Evolutionary conservation across 1,139 yeast species (phyloP).

Genomic region (Yamadazyma diddensiae): DNA sequence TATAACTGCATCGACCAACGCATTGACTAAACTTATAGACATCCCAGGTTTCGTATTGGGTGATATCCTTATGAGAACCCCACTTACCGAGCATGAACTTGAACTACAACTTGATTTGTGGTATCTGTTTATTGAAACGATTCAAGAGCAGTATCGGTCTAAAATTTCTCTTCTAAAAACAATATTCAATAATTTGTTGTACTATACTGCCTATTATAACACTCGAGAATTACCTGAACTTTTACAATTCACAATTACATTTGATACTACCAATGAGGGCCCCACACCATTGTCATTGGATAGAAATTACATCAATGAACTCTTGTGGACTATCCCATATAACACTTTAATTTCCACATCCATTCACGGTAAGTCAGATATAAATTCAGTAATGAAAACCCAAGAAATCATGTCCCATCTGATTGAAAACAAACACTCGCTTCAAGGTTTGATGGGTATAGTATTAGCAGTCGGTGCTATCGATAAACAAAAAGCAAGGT

Average conservation of each 20-base stretch:
- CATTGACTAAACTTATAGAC: slow-evolving; percentile 27
- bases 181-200: slow-evolving; percentile 25
- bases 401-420: slow-evolving; percentile 29
- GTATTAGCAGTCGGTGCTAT: slow-evolving; percentile 27
- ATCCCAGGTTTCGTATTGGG: slow-evolving; percentile 37
- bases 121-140: slow-evolving; percentile 19
- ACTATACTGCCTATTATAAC: slow-evolving; percentile 25
- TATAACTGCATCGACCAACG: too few species aligned
- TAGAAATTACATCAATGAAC: slow-evolving; percentile 20
- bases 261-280: too few species aligned
- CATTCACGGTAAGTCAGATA: slow-evolving; percentile 2
- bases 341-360: slow-evolving; percentile 10
- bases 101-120: slow-evolving; percentile 38
- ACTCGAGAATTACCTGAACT: slow-evolving; percentile 19
- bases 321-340: slow-evolving; percentile 24
- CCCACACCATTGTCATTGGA: too few species aligned
- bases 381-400: slow-evolving; percentile 19
- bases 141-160: slow-evolving; percentile 1
- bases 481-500: slow-evolving; percentile 24
- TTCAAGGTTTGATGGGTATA: slow-evolving; percentile 41
- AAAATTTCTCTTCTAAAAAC: slow-evolving; percentile 17
- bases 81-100: slow-evolving; percentile 29
- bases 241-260: slow-evolving; percentile 17
- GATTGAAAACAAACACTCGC: slow-evolving; percentile 13
- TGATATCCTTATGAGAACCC: slow-evolving; percentile 37